Evolutionary conservation across 2,329 filamentous ascomycete species (phyloP), one percentile per base, ranked within the genome.

Genomic region (Colletotrichum melonis): DNA sequence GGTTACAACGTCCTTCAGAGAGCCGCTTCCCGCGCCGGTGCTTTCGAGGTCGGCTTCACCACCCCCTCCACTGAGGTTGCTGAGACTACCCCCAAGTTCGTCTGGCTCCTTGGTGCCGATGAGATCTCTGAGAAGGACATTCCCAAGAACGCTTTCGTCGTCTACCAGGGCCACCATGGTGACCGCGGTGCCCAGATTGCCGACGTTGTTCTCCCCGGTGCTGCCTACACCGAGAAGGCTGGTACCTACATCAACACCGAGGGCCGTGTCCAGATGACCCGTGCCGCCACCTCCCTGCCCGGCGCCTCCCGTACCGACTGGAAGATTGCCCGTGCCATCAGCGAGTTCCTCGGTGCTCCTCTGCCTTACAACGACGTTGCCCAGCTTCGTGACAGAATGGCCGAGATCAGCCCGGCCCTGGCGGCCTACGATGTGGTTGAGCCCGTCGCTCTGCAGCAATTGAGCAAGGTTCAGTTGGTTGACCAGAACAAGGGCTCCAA

Each of bases 81-180:
- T 49, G 89, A 94, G 82, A 96, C 94, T 63, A 94, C 92, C 81
- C 92, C 97, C 75, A 99, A 98, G 89, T 95, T 99, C 80, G 87
- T 99, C 81, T 99, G 96, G 95, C 92, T 99, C 64, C 92, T 99
- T 64, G 97, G 95, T 77, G 97, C 97, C 32, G 97, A 99, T 82
- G 97, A 99, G 86, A 89, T 98, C 81, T 89, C 89, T 76, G 91
- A 94, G 77, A 89, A 91, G 72, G 95, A 98, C 78, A 94, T 99
- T 71, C 97, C 97, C 79, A 97, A 97, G 88, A 94, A 97, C 77
- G 95, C 97, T 14, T 99, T 98, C 81, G 92, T 99, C 75, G 91
- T 99, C 79, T 99, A 99, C 88, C 97, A 99, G 85, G 97, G 97
- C 76, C 97, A 99, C 84, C 97, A 99, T 84, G 97, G 97, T 84